Conservation (phyloP, 1,284 basidiomycete genomes). For the Apiotrichum siamense region DNA sequence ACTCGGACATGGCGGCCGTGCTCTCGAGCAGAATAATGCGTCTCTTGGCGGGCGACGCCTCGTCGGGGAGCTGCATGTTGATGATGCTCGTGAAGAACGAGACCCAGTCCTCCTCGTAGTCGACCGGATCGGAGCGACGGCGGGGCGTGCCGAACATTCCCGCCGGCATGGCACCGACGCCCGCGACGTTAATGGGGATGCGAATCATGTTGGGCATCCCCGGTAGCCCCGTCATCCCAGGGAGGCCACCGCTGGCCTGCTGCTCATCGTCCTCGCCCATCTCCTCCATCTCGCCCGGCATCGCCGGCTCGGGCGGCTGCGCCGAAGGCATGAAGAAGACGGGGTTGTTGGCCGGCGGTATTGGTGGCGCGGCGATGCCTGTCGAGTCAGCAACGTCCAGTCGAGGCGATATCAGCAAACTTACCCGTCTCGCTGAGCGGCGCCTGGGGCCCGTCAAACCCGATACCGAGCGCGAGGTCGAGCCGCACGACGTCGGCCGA, state of each 20-base stretch:
- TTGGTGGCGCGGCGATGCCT: slow-evolving; percentile 20
- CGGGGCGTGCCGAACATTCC: slow-evolving; percentile 6
- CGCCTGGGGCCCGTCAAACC: slow-evolving; percentile 56
- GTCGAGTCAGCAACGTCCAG: background rate
- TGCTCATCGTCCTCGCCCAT: slow-evolving; percentile 12
- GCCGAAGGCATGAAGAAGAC: slow-evolving; percentile 62
- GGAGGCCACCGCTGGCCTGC: background rate
- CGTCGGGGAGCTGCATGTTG: slow-evolving; percentile 22
- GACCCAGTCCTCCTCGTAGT: slow-evolving; percentile 27
- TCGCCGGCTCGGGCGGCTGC: slow-evolving; percentile 5
- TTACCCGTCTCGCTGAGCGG: slow-evolving; percentile 62
- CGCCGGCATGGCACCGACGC: slow-evolving; percentile 1
- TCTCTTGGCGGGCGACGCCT: slow-evolving; percentile 5
- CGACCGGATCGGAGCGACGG: slow-evolving; percentile 3
- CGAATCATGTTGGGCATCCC: slow-evolving; percentile 14
- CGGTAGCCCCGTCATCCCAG: background rate
- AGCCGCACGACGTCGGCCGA: slow-evolving; percentile 72
- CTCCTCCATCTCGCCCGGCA: slow-evolving; percentile 9
- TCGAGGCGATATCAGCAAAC: slow-evolving; percentile 53
- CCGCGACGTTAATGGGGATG: slow-evolving; percentile 8
- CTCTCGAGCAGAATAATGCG: slow-evolving; percentile 80
- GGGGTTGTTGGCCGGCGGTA: slow-evolving; percentile 21
- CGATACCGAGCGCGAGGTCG: slow-evolving; percentile 57
- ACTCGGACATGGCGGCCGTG: slow-evolving; percentile 64
- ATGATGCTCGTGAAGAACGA: slow-evolving; percentile 31